Percentiles rank a stretch among this genome's conserved stretches.
Conservation (phyloP, 441 rosid genomes). For the Populus trichocarpa region DNA sequence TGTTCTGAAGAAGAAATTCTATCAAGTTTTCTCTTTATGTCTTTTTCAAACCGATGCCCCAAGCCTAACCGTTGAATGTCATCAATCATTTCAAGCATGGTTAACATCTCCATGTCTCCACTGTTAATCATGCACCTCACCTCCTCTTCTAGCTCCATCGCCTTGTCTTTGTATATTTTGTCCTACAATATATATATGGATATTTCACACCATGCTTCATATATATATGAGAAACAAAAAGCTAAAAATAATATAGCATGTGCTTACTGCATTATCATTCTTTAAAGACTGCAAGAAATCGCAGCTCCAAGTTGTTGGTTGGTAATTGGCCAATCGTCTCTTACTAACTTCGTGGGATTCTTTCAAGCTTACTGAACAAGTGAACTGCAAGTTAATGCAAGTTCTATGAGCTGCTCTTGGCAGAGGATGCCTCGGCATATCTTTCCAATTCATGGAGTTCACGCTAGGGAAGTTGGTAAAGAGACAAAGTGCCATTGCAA, state of each 20-base stretch:
- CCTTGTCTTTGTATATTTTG: slow-evolving; percentile 4
- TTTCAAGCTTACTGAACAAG: neutral
- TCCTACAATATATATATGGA: slow-evolving; percentile 21
- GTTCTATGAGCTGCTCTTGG: neutral
- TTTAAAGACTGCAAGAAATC: slow-evolving; percentile 33
- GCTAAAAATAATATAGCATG: no score
- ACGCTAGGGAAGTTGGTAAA: neutral
- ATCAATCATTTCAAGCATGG: slow-evolving; percentile 36
- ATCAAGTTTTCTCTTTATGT: slow-evolving; percentile 24
- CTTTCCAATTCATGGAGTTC: neutral
- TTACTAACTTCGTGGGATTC: neutral
- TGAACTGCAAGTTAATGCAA: neutral
- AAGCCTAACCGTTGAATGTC: slow-evolving; percentile 46
- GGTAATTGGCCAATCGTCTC: slow-evolving; percentile 19
- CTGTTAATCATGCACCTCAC: slow-evolving; percentile 20
- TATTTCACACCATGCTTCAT: no score
- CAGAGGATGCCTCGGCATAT: neutral
- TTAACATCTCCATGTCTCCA: slow-evolving; percentile 9
- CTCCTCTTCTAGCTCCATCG: slow-evolving; percentile 23
- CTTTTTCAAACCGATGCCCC: slow-evolving; percentile 30
- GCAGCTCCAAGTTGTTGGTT: slow-evolving; percentile 34
- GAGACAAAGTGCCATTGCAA: neutral
- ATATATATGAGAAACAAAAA: no score
- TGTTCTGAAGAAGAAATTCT: neutral
- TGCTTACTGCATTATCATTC: slow-evolving; percentile 15